phyloP scores from a whole-genome alignment of 2,329 filamentous ascomycete species.

The Aspergillus sp. region DNA sequence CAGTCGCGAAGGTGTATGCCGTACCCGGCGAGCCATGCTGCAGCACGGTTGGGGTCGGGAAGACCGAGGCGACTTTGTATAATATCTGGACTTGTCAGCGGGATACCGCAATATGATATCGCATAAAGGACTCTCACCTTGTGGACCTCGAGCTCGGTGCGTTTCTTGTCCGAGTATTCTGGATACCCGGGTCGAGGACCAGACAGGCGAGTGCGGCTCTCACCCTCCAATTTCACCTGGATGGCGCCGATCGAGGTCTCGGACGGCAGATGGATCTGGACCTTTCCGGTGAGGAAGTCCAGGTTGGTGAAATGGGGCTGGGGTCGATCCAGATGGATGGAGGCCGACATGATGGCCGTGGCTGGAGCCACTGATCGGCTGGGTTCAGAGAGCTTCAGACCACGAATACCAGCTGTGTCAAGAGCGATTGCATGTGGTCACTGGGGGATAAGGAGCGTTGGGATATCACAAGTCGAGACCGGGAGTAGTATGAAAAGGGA shows the following conservation, averaged over 20 bases:
- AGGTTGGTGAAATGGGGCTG: conserved; percentile 41
- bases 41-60: conserved; percentile 35
- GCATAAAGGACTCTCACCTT: conserved; percentile 28
- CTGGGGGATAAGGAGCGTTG: no score
- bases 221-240: conserved; percentile 41
- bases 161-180: conserved; percentile 38
- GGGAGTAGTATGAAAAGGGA: no score
- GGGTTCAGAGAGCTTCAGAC: no score
- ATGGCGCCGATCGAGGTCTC: conserved; percentile 38
- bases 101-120: neutral
- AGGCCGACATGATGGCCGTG: conserved; percentile 37
- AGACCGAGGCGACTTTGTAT: conserved; percentile 39
- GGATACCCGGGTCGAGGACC: conserved; percentile 30
- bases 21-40: conserved; percentile 25
- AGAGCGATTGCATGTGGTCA: no score
- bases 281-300: conserved; percentile 37
- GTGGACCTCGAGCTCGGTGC: conserved; percentile 40
- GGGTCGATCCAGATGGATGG: conserved; percentile 35
- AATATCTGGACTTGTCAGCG: conserved; percentile 29
- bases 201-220: conserved; percentile 38
- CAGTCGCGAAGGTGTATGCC: conserved; percentile 37
- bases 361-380: no score
- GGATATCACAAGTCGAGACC: no score
- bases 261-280: conserved; percentile 32
- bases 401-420: no score